Evolutionary conservation across 2,329 filamentous ascomycete genomes (phyloP).

Genomic region (Colletotrichum abscissum): DNA sequence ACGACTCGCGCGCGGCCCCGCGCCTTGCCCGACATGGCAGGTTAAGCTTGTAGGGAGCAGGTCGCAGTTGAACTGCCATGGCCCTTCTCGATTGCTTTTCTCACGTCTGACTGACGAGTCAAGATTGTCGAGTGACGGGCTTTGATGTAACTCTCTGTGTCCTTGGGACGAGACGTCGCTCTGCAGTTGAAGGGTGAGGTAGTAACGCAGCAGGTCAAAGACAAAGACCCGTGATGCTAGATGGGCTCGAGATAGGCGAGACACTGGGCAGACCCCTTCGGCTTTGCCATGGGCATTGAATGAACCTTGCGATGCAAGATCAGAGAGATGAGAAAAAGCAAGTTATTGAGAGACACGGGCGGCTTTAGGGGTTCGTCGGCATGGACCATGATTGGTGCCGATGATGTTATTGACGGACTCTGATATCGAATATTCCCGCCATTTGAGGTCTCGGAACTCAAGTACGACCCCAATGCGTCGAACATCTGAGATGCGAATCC

Average conservation of each 20-base stretch:
- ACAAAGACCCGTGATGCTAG: background rate
- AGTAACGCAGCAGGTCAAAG: background rate
- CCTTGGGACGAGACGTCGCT: background rate
- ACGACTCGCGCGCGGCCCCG: conserved; percentile 23
- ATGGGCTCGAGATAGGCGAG: conserved; percentile 2
- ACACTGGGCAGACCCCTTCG: background rate
- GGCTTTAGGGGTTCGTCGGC: background rate
- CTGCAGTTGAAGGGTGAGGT: background rate
- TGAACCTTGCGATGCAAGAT: background rate
- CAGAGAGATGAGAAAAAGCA: background rate
- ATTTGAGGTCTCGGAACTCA: background rate
- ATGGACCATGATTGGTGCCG: background rate
- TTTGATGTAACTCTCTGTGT: conserved; percentile 8
- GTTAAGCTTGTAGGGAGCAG: background rate
- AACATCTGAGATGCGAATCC: background rate
- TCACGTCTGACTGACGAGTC: background rate
- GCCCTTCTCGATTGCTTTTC: background rate
- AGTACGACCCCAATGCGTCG: background rate
- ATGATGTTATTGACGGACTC: background rate
- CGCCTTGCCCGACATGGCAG: conserved; percentile 15
- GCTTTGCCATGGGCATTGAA: background rate
- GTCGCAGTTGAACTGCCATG: conserved; percentile 1
- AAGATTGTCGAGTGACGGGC: conserved; percentile 20
- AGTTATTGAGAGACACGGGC: background rate
- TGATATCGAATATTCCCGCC: background rate